A percentile compares a stretch with the other conserved stretches of the same genome.
phyloP scores from a whole-genome alignment of 352 stramenopile genomes.

The Saprolegnia parasitica region DNA sequence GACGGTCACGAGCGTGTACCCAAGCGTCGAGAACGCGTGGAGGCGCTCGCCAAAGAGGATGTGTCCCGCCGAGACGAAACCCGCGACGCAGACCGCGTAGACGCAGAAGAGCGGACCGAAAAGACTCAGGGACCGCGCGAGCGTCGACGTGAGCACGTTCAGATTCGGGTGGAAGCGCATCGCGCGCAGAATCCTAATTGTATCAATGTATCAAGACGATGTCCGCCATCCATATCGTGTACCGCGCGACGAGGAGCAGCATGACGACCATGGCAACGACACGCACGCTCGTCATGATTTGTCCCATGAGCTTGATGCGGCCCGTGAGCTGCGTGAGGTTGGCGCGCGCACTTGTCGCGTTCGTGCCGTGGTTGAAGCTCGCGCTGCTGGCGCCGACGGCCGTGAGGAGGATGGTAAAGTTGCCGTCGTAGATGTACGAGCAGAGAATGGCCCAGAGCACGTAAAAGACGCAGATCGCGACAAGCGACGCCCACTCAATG shows the following conservation, averaged over 20 bases:
- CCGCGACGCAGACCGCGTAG: slow-evolving; percentile 54
- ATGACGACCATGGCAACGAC: slow-evolving; percentile 15
- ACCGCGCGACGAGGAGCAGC: slow-evolving; percentile 18
- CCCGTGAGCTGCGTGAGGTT: slow-evolving; percentile 11
- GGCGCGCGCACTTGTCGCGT: background rate
- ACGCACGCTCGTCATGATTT: slow-evolving; percentile 15
- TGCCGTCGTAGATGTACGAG: slow-evolving; percentile 9
- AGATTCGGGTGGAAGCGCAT: slow-evolving; percentile 54
- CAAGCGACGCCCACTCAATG: slow-evolving; percentile 22
- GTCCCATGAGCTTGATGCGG: slow-evolving; percentile 9
- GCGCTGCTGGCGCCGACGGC: background rate
- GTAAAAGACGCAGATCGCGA: slow-evolving; percentile 9
- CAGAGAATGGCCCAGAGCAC: slow-evolving; percentile 24
- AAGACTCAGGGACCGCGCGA: slow-evolving; percentile 44
- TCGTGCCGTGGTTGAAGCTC: slow-evolving; percentile 14
- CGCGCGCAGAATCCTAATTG: slow-evolving; percentile 8
- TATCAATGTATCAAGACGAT: background rate
- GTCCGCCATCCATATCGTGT: background rate
- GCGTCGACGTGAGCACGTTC: slow-evolving; percentile 52
- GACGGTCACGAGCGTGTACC: slow-evolving; percentile 44
- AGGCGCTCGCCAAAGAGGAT: slow-evolving; percentile 58
- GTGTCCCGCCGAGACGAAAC: slow-evolving; percentile 43
- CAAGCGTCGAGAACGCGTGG: slow-evolving; percentile 42
- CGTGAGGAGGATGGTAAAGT: slow-evolving; percentile 7
- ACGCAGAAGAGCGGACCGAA: slow-evolving; percentile 54